Base-by-base conservation (phyloP, 2,329 filamentous ascomycete genomes). In the Penicillium sclerotiorum region DNA sequence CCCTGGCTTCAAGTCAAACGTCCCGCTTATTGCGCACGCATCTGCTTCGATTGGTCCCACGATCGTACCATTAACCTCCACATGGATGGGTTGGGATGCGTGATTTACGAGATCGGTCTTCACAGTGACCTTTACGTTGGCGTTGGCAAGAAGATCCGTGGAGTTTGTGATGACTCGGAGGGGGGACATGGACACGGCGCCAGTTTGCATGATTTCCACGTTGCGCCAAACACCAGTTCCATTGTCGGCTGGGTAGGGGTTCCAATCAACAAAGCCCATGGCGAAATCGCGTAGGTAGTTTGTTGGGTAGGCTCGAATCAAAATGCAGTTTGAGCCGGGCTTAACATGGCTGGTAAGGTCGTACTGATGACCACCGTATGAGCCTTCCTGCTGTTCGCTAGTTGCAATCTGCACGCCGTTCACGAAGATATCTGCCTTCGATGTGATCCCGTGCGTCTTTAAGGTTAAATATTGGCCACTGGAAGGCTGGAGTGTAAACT, bases 161-260 rank as follows among this genome's bases (percentile, higher is more conserved):
- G 77, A 73, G 35, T 78, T 65, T 1, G 78, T 77, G 0, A 70
- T 57, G 1, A 83, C 69, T 7, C 78, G 72, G 18, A 80, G 56
- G 0, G 77, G 65, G 0, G 72, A 77, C 42, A 71, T 58, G 2
- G 71, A 66, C 1, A 83, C 74, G 0, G 78, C 62, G 0, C 83
- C 82, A 0, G 80, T 84, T 61, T 80, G 75, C 42, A 77, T 79
- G 35, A 86, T 46, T 27, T 77, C 74, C 1, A 86, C 71, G 35
- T 85, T 71, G 5, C 84, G 74, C 84, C 84, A 87, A 8, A 87
- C 71, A 0, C 83, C 83, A 0, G 82, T 84, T 2, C 83, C 83
- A 39, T 85, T 85, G 60, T 86, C 83, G 0, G 80, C 76, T 0
- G 83, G 81, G 46, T 79, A 78, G 0, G 81, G 81, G 47, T 85